Base-by-base conservation (phyloP, 176 grass and related monocot genomes). In the Alopecurus myosuroides region DNA sequence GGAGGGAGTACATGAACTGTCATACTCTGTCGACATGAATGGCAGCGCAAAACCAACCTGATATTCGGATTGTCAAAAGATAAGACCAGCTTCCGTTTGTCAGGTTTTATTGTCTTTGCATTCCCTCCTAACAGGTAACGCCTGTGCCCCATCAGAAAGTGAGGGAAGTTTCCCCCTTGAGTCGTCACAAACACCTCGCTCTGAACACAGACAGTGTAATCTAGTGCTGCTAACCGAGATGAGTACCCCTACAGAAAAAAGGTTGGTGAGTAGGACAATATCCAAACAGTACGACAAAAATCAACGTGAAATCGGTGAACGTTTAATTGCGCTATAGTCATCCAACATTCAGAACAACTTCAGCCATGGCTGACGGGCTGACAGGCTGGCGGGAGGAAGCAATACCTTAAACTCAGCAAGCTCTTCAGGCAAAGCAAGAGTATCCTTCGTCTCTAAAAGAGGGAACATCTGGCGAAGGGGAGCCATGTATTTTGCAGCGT, bases 111-210 rank as follows among this genome's bases (percentile, higher is more conserved):
- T 76, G 93, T 95, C 83, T 84, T 94, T 51, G 93, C 76, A 78
- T 98, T 94, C 31, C 93, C 95, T 76, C 78, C 89, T 85, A 90
- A 86, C 31, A 94, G 70, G 77, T 95, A 95, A 29, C 93, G 91
- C 72, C 97, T 92, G 30, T 95, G 89, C 13, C 97, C 97, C 91
- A 95, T 94, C 55, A 98, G 23, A 60, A 98, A 98, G 74, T 98
- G 97, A 20, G 97, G 97, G 36, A 98, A 98, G 76, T 98, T 98
- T 2, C 97, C 93, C 8, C 97, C 97, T 95, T 98, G 97, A 81
- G 89, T 98, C 67, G 97, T 92, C 66, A 95, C 89, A 82, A 98
- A 98, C 44, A 98, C 91, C 88, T 94, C 93, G 17, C 97, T 92
- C 42, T 82, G 85, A 68, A 83, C 64, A 20, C 88, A 98, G 18